These are phyloP conservation scores for Podaxis carcinomalis DNA, from an alignment of 768 basidiomycete genomes.

Conservation along the genomic window DNA sequence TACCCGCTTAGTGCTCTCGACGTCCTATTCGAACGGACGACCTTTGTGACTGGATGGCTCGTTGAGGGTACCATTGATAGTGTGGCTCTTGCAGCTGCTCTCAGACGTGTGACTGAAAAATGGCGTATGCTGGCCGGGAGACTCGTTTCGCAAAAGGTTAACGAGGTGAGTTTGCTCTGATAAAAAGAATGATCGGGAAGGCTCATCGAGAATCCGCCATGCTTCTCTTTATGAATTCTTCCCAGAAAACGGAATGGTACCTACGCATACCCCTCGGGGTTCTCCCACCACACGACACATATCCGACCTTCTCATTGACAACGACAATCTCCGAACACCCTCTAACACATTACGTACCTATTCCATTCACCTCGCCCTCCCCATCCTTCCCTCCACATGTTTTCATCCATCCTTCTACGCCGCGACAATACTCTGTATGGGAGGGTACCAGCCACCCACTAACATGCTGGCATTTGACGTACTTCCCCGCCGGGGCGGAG, in stretches of 20 bases:
- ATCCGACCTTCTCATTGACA: conserved; percentile 33
- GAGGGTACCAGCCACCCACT: conserved; percentile 29
- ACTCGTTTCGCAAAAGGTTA: conserved; percentile 18
- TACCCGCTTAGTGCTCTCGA: conserved; percentile 35
- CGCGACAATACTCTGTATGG: conserved; percentile 31
- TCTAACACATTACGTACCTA: conserved; percentile 29
- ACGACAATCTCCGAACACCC: conserved; percentile 27
- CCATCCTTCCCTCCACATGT: conserved; percentile 31
- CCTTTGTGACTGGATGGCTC: conserved; percentile 40
- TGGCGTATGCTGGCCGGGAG: conserved; percentile 26
- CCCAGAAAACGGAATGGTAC: conserved; percentile 29
- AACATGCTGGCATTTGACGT: conserved; percentile 41
- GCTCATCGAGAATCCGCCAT: background rate
- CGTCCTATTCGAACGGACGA: conserved; percentile 24
- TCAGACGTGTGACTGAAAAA: conserved; percentile 26
- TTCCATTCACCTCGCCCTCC: conserved; percentile 29
- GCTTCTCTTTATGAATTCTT: background rate
- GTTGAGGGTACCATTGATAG: conserved; percentile 34
- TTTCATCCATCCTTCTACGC: conserved; percentile 35
- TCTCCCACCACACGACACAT: conserved; percentile 23
- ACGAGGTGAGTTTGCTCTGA: conserved; percentile 12
- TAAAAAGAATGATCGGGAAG: background rate
- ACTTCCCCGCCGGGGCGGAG: conserved; percentile 29
- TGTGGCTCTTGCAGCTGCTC: conserved; percentile 24
- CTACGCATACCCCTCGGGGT: conserved; percentile 32